Evolutionary conservation across 257 asterid species (phyloP).

Genomic region (Solanum rostratum): DNA sequence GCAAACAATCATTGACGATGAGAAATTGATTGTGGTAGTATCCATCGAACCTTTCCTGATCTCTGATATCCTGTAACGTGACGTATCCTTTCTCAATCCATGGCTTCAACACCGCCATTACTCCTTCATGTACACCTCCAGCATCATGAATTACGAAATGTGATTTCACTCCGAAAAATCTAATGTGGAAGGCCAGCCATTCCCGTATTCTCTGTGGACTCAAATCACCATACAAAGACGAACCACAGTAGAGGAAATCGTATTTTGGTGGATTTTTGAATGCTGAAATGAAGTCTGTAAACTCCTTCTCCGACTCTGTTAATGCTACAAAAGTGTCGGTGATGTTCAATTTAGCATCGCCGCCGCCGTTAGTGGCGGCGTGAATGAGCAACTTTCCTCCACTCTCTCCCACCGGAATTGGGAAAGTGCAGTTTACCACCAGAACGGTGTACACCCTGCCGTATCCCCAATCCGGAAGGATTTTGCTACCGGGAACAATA

Average conservation of each 20-base stretch:
- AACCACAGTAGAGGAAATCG: constrained; percentile 68
- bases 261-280: constrained; percentile 25
- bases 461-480: constrained; percentile 62
- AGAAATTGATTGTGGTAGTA: constrained; percentile 79
- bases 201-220: constrained; percentile 69
- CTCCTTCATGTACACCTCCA: constrained; percentile 62
- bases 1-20: constrained; percentile 72
- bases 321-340: constrained; percentile 43
- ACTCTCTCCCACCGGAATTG: constrained; percentile 1
- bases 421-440: constrained; percentile 66
- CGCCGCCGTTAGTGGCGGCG: constrained; percentile 42
- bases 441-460: constrained; percentile 78
- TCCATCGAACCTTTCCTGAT: constrained; percentile 73
- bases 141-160: constrained; percentile 90
- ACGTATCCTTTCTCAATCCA: constrained; percentile 77
- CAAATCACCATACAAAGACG: constrained; percentile 57
- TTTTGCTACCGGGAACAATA: constrained; percentile 10
- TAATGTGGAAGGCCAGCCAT: constrained; percentile 70
- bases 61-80: constrained; percentile 61
- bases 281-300: constrained; percentile 10
- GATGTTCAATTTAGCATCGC: constrained; percentile 15
- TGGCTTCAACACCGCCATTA: constrained; percentile 53
- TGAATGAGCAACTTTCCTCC: constrained; percentile 50
- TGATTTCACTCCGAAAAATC: constrained; percentile 44
- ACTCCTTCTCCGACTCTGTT: constrained; percentile 25